Base-by-base conservation (phyloP, 106 monocot genomes). In the Dioscorea alata region DNA sequence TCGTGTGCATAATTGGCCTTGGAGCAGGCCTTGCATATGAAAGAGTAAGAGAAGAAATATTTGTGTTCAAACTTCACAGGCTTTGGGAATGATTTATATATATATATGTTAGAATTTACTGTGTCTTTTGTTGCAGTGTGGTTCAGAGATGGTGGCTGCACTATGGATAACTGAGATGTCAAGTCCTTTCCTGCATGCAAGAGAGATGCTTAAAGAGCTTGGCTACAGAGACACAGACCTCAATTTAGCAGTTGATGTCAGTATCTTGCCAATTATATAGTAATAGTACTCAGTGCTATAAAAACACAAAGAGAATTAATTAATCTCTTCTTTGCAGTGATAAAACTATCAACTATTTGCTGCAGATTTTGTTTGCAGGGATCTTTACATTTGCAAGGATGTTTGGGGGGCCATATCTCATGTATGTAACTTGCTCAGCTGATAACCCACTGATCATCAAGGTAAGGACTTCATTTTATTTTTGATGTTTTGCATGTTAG, bases 191-290 rank as follows among this genome's bases (percentile, higher is more conserved):
- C 73, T 86, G 24, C 90, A 90, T 69, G 48, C 66, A 68, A 80
- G 90, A 25, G 86, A 90, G 75, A 32, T 86, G 4, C 75, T 90
- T n/a, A 90, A 86, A 57, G 90, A 86, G 67, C 66, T 90, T 3
- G 90, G 90, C 12, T 76, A 76, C 73, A 61, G 58, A 60, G 86
- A 82, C 69, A 86, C 90, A 4, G 67, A 81, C 64, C 73, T 86
- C 49, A 90, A 81, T 63, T 33, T 83, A 0, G 60, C 71, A 23
- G 73, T 73, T 18, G 90, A 90, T 60, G 90, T 90, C 28, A 77
- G 74, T 65, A 33, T 15, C 2, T 1, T 23, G 13, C 8, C 14
- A 34, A 7, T 32, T 16, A 13, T 64, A 49, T 50, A 16, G n/a
- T 15, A 6, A 20, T 50, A 12, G 25, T 4, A 50, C 22, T 25